Conservation (phyloP, 257 asterid genomes). For the Nicotiana knightiana region DNA sequence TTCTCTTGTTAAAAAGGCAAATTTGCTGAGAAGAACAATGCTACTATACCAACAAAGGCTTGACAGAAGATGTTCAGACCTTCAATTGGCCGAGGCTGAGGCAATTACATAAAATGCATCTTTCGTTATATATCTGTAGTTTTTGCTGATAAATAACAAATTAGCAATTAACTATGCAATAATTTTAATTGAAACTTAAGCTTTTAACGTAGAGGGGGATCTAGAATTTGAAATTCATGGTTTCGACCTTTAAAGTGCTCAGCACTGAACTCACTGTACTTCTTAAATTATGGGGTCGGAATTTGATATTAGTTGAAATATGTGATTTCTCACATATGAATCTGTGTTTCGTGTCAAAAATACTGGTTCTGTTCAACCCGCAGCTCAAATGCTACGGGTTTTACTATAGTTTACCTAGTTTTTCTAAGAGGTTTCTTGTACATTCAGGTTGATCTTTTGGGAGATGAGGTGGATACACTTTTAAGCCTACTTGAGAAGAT, state of each 20-base stretch:
- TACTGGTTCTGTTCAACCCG: neutral
- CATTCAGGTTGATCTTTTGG: conserved; percentile 90
- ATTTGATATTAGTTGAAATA: neutral
- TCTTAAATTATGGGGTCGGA: neutral
- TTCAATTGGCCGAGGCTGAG: conserved; percentile 83
- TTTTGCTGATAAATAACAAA: neutral
- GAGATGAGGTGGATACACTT: conserved; percentile 84
- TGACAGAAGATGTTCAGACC: conserved; percentile 55
- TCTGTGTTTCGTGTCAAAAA: neutral
- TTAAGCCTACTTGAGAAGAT: conserved; percentile 71
- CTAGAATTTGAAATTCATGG: neutral
- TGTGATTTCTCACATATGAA: neutral
- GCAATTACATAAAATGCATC: conserved; percentile 30
- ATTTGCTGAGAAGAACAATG: conserved; percentile 37
- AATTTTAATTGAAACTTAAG: neutral
- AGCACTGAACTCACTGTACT: neutral
- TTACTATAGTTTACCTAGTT: neutral
- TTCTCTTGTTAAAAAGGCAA: conserved; percentile 50
- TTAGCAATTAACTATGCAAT: neutral
- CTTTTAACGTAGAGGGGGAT: neutral
- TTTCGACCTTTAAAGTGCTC: neutral
- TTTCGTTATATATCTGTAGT: neutral
- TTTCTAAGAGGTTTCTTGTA: neutral
- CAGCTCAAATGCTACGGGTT: neutral
- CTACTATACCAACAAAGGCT: conserved; percentile 47